Evolutionary conservation across 768 basidiomycete genomes (phyloP).

Genomic region (Rhodotorula sphaerocarpa): DNA sequence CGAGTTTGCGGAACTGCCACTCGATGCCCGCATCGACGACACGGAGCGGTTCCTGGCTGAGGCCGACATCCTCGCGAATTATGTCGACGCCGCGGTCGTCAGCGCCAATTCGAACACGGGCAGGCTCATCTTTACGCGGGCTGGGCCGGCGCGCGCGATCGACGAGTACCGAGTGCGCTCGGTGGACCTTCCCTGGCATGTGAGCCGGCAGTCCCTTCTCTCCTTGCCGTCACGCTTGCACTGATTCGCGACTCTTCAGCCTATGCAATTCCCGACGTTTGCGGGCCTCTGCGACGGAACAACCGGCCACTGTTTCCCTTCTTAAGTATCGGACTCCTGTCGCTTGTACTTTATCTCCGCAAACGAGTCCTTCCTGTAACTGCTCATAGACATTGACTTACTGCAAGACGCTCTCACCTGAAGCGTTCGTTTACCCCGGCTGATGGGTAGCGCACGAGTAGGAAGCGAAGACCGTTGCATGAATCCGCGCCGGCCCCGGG

Average conservation of each 20-base stretch:
- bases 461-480: too few species aligned
- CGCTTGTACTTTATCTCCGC: too few species aligned
- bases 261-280: neutral
- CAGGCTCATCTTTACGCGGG: conserved; percentile 8
- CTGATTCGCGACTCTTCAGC: neutral
- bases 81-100: conserved; percentile 18
- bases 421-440: too few species aligned
- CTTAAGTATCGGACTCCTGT: too few species aligned
- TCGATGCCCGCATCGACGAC: neutral
- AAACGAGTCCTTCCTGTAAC: too few species aligned
- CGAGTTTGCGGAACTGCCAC: neutral
- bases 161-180: neutral
- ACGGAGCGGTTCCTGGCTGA: conserved; percentile 5
- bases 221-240: neutral
- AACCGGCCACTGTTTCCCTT: neutral
- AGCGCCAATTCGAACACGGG: conserved; percentile 25
- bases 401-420: too few species aligned
- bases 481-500: too few species aligned
- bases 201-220: neutral
- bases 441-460: too few species aligned
- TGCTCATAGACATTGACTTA: too few species aligned
- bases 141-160: conserved; percentile 6
- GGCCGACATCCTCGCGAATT: conserved; percentile 18
- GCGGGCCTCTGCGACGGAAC: neutral
- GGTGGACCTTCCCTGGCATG: conserved; percentile 22